These are phyloP conservation scores for Phyllosticta capitalensis DNA, from an alignment of 2,329 filamentous ascomycete genomes.

Conservation along the genomic window DNA sequence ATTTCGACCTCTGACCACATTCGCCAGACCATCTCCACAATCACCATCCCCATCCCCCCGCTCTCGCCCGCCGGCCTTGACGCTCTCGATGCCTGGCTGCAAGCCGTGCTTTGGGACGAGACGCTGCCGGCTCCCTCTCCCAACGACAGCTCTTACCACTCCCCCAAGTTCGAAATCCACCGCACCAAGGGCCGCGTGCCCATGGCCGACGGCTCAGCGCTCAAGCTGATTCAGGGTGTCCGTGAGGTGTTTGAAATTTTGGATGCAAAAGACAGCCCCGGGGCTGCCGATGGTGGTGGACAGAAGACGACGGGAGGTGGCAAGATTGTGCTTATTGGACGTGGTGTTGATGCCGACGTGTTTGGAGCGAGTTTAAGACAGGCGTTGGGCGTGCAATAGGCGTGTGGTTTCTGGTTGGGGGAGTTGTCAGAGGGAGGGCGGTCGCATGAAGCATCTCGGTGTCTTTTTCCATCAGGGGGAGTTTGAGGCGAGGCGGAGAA, in stretches of 20 bases:
- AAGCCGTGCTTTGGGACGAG: slow-evolving; percentile 75
- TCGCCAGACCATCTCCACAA: slow-evolving; percentile 68
- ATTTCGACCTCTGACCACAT: not conserved
- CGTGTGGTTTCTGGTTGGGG: too few relatives aligned
- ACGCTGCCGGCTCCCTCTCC: slow-evolving; percentile 39
- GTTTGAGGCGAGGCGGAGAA: too few relatives aligned
- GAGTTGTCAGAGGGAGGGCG: too few relatives aligned
- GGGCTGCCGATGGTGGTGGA: not conserved
- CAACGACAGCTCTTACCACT: not conserved
- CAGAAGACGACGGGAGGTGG: not conserved
- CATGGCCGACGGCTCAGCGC: slow-evolving; percentile 44
- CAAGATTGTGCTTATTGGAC: slow-evolving; percentile 16
- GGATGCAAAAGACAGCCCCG: slow-evolving; percentile 37
- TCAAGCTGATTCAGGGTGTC: slow-evolving; percentile 82
- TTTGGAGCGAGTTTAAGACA: slow-evolving; percentile 11
- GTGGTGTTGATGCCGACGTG: slow-evolving; percentile 9
- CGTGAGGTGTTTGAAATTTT: slow-evolving; percentile 88
- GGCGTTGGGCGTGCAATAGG: not conserved
- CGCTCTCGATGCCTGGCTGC: slow-evolving; percentile 69
- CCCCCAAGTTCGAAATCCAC: slow-evolving; percentile 64
- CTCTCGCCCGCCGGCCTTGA: slow-evolving; percentile 50
- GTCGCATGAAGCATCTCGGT: too few relatives aligned
- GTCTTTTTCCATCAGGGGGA: too few relatives aligned
- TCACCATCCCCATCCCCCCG: slow-evolving; percentile 58
- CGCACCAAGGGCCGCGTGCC: slow-evolving; percentile 73